Percentiles rank a stretch among this genome's conserved stretches.
phyloP scores from a whole-genome alignment of 1,139 yeast genomes.

The Yamadazyma epiphylla region DNA sequence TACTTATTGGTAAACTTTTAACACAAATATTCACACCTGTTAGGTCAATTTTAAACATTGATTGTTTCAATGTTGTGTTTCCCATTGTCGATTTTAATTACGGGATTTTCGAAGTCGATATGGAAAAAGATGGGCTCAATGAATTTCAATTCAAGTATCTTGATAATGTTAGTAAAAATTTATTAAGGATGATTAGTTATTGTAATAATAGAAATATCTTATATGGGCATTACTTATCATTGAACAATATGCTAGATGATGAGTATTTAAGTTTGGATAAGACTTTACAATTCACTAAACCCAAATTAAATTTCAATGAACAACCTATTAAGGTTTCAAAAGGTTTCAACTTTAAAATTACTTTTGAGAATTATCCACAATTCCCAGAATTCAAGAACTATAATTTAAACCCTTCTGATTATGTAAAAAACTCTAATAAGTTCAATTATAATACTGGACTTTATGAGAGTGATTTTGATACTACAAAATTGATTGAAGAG shows the following conservation, averaged over 20 bases:
- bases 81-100: constrained; percentile 30
- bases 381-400: constrained; percentile 17
- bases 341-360: constrained; percentile 13
- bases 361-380: constrained; percentile 20
- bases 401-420: background rate
- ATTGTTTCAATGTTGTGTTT: constrained; percentile 28
- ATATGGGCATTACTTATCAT: constrained; percentile 22
- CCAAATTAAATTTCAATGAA: constrained; percentile 23
- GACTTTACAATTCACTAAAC: constrained; percentile 16
- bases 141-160: constrained; percentile 18
- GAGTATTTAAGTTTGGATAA: constrained; percentile 20
- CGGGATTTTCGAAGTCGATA: constrained; percentile 17
- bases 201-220: constrained; percentile 26
- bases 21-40: constrained; percentile 31
- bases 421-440: constrained; percentile 1
- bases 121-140: constrained; percentile 12
- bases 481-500: constrained; percentile 16
- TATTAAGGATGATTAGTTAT: constrained; percentile 24
- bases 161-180: constrained; percentile 15
- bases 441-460: constrained; percentile 23
- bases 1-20: constrained; percentile 32
- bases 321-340: constrained; percentile 11
- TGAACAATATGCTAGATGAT: constrained; percentile 15
- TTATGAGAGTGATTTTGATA: constrained; percentile 24
- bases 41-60: constrained; percentile 32